A percentile compares a stretch with the other conserved stretches of the same genome.
These are phyloP conservation scores for Paramecium octaurelia DNA, from an alignment of 73 alveolate species.

Conservation along the genomic window DNA sequence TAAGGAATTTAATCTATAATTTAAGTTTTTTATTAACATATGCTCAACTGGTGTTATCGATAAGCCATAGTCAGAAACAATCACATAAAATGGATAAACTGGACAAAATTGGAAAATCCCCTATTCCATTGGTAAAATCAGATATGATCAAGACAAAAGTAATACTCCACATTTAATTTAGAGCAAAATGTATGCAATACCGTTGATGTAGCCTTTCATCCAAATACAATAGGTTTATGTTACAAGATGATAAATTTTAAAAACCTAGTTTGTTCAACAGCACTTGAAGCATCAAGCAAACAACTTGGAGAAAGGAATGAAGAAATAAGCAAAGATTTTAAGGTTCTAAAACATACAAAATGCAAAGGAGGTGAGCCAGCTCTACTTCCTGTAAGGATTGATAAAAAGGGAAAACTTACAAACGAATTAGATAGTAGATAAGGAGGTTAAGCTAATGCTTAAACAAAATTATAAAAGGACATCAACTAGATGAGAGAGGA, in stretches of 20 bases:
- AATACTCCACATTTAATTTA: not conserved
- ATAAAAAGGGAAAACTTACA: slow-evolving; percentile 72
- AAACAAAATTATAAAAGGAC: slow-evolving; percentile 80
- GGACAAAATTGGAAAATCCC: slow-evolving; percentile 96
- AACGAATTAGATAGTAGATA: slow-evolving; percentile 37
- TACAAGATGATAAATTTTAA: slow-evolving; percentile 68
- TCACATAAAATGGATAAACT: slow-evolving; percentile 66
- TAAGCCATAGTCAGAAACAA: slow-evolving; percentile 77
- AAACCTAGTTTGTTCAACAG: slow-evolving; percentile 88
- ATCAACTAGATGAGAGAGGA: slow-evolving; percentile 63
- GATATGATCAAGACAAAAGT: slow-evolving; percentile 90
- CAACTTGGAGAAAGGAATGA: slow-evolving; percentile 88
- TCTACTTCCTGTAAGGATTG: slow-evolving; percentile 62
- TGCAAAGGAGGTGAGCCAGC: slow-evolving; percentile 94
- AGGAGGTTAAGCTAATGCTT: slow-evolving; percentile 58
- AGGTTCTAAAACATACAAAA: slow-evolving; percentile 87
- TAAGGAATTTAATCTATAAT: slow-evolving; percentile 61
- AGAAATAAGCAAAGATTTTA: slow-evolving; percentile 88
- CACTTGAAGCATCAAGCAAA: slow-evolving; percentile 82
- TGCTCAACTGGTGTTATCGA: slow-evolving; percentile 86
- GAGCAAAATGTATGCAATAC: slow-evolving; percentile 89
- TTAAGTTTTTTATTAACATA: slow-evolving; percentile 92
- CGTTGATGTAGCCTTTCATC: slow-evolving; percentile 88
- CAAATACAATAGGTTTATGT: slow-evolving; percentile 74
- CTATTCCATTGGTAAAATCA: slow-evolving; percentile 81